A percentile compares a stretch with the other conserved stretches of the same genome.
Evolutionary conservation across 73 alveolate species (phyloP).

Genomic region (Paramecium sexaurelia): DNA sequence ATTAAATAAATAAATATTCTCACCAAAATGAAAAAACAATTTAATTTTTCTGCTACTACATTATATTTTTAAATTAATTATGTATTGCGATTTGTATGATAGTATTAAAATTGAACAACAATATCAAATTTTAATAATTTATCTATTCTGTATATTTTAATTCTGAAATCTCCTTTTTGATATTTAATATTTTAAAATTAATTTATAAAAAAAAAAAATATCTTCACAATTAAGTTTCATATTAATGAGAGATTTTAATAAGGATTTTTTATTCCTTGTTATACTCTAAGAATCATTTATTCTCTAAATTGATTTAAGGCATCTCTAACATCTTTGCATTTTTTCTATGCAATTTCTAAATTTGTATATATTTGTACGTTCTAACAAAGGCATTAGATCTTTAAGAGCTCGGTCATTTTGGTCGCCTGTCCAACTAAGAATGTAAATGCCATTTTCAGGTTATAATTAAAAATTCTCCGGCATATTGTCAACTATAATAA

Average conservation of each 20-base stretch:
- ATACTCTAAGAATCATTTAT: slow-evolving; percentile 40
- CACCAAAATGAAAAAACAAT: no score
- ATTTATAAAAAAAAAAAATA: not conserved
- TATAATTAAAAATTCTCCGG: slow-evolving; percentile 89
- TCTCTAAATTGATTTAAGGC: slow-evolving; percentile 70
- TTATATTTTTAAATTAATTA: no score
- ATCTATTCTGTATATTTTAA: no score
- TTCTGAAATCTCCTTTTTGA: no score
- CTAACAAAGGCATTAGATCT: slow-evolving; percentile 60
- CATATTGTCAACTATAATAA: slow-evolving; percentile 94
- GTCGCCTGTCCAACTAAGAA: slow-evolving; percentile 95
- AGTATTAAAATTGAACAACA: no score
- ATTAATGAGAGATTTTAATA: slow-evolving; percentile 57
- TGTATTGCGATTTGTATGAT: no score
- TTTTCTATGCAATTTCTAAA: slow-evolving; percentile 67
- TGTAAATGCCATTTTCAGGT: slow-evolving; percentile 96
- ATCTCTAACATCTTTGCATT: slow-evolving; percentile 63
- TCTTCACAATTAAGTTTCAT: slow-evolving; percentile 7
- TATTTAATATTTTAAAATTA: no score
- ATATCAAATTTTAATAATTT: no score
- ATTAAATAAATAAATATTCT: no score
- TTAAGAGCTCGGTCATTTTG: slow-evolving; percentile 61
- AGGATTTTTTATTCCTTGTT: slow-evolving; percentile 65
- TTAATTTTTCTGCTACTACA: no score
- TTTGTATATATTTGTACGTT: slow-evolving; percentile 29